Evolutionary conservation across 148 eudicot genomes (phyloP).

Genomic region (Chenopodium quinoa): DNA sequence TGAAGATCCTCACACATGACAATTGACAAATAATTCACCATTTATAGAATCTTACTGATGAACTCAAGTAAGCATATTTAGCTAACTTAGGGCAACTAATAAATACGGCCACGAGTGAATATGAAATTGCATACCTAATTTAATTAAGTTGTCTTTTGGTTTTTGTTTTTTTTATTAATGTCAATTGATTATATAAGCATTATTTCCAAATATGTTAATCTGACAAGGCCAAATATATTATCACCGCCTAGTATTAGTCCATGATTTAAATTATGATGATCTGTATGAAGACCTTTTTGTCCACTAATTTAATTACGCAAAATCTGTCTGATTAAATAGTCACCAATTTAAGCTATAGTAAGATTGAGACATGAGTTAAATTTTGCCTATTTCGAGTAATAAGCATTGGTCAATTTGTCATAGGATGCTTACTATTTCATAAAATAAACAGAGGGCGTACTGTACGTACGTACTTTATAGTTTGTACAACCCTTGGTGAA

Average conservation of each 20-base stretch:
- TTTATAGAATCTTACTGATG: not conserved
- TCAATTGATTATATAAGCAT: constrained; percentile 1
- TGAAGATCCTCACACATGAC: not conserved
- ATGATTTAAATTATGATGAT: constrained; percentile 14
- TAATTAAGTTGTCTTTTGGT: constrained; percentile 5
- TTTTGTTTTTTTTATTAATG: too few species aligned
- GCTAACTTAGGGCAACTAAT: not conserved
- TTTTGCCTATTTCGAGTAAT: not conserved
- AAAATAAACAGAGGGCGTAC: not conserved
- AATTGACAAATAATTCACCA: not conserved
- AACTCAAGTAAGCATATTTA: not conserved
- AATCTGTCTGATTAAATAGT: constrained; percentile 12
- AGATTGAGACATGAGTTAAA: constrained; percentile 3
- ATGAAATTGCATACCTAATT: not conserved
- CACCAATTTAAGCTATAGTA: not conserved
- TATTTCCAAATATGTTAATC: constrained; percentile 6
- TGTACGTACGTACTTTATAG: too few species aligned
- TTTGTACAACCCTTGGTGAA: too few species aligned
- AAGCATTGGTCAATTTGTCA: not conserved
- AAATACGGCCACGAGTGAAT: not conserved
- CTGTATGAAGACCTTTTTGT: constrained; percentile 18
- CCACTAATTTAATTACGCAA: constrained; percentile 18
- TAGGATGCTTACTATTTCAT: not conserved
- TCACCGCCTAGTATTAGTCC: not conserved
- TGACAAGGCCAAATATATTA: not conserved